phyloP scores from a whole-genome alignment of 2,329 filamentous ascomycete species.

The Chrysoporthe puriensis region DNA sequence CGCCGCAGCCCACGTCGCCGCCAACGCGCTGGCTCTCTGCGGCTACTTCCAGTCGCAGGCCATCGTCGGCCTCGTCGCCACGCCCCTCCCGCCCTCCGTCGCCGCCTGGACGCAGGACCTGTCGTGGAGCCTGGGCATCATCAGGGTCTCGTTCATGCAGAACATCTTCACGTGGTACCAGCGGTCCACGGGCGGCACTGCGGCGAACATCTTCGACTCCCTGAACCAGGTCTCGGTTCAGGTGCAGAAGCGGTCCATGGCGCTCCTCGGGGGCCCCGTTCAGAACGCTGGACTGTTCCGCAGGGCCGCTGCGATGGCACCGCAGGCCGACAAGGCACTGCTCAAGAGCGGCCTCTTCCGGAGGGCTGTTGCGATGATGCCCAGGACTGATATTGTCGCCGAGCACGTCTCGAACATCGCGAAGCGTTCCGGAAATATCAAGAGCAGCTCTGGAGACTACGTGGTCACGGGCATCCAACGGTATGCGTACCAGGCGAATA shows the following conservation, averaged over 20 bases:
- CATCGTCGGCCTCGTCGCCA: constrained; percentile 76
- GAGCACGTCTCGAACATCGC: constrained; percentile 20
- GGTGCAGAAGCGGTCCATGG: constrained; percentile 66
- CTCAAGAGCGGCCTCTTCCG: constrained; percentile 45
- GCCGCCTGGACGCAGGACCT: constrained; percentile 89
- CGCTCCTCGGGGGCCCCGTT: constrained; percentile 37
- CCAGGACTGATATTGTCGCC: constrained; percentile 32
- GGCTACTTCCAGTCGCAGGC: constrained; percentile 87
- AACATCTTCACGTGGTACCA: constrained; percentile 86
- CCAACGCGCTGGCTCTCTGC: constrained; percentile 82
- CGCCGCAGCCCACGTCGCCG: constrained; percentile 83
- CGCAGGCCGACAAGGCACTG: constrained; percentile 33
- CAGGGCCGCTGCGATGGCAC: constrained; percentile 10
- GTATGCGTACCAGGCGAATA: constrained; percentile 78
- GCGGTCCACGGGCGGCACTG: constrained; percentile 78
- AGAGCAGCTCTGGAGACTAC: constrained; percentile 50
- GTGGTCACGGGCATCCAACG: constrained; percentile 75
- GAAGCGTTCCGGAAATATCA: constrained; percentile 39
- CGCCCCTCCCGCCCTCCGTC: constrained; percentile 78
- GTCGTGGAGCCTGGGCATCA: constrained; percentile 91
- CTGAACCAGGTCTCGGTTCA: constrained; percentile 73
- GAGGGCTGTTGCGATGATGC: constrained; percentile 41
- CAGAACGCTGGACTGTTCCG: constrained; percentile 37
- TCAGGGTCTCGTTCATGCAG: constrained; percentile 77
- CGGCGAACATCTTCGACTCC: constrained; percentile 72